Evolutionary conservation across 106 monocot species (phyloP).

Genomic region (Phalaenopsis equestris): DNA sequence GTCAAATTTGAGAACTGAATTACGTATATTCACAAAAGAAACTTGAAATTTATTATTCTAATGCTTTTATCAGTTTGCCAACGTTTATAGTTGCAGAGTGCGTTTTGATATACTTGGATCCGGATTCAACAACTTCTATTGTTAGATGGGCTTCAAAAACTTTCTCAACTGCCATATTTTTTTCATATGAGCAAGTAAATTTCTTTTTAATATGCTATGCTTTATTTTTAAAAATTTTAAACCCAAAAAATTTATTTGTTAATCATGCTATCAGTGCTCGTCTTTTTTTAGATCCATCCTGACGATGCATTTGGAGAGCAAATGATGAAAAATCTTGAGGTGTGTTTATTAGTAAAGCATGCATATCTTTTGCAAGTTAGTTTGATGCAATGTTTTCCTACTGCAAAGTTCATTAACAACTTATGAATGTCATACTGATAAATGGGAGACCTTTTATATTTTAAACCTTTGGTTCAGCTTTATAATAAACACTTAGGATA

Average conservation of each 20-base stretch:
- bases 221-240: conserved; percentile 2
- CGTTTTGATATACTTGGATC: conserved; percentile 94
- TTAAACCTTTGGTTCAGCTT: too few species aligned
- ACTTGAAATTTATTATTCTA: conserved; percentile 27
- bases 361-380: background rate
- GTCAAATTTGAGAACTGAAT: background rate
- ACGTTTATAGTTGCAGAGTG: conserved; percentile 99
- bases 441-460: too few species aligned
- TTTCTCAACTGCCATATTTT: conserved; percentile 81
- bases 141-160: conserved; percentile 75
- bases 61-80: conserved; percentile 84
- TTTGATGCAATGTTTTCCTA: background rate
- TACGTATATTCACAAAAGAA: conserved; percentile 2
- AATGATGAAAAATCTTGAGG: conserved; percentile 97
- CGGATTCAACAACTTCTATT: conserved; percentile 54
- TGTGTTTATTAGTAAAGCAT: conserved; percentile 15
- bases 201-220: background rate
- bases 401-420: background rate
- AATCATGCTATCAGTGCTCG: background rate
- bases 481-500: too few species aligned
- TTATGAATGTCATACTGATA: background rate
- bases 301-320: conserved; percentile 98
- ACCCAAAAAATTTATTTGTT: background rate
- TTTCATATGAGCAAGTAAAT: conserved; percentile 90
- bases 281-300: conserved; percentile 65